Conservation (phyloP, 345 rosid species). For the Pistacia integerrima region DNA sequence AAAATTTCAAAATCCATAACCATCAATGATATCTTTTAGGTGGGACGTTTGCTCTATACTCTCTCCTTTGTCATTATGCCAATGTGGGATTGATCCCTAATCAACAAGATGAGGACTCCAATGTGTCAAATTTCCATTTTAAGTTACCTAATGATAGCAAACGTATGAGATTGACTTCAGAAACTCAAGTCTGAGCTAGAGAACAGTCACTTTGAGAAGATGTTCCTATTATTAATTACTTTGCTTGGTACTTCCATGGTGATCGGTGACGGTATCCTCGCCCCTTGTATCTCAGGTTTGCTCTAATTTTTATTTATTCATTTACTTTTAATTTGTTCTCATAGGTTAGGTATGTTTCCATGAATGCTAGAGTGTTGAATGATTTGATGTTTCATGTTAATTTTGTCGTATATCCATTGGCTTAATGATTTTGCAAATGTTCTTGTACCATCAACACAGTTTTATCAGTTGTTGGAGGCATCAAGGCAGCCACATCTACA, state of each 20-base stretch:
- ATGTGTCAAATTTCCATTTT: no score
- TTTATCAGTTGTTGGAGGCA: constrained; percentile 51
- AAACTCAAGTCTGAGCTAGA: constrained; percentile 24
- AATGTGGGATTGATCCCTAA: no score
- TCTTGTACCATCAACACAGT: constrained; percentile 25
- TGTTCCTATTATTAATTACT: constrained; percentile 36
- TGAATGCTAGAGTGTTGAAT: no score
- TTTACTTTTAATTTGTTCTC: not conserved
- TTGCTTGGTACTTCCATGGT: constrained; percentile 59
- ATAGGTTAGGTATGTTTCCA: no score
- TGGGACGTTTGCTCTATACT: no score
- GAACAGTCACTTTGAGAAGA: constrained; percentile 31
- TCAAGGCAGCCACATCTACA: constrained; percentile 33
- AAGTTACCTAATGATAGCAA: no score
- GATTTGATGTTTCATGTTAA: no score
- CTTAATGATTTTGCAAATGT: not conserved
- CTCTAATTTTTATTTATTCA: not conserved
- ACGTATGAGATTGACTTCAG: no score
- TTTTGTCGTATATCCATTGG: not conserved
- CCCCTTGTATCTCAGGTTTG: constrained; percentile 52
- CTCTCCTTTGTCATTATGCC: no score
- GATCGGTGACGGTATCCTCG: constrained; percentile 57
- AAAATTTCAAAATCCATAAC: no score
- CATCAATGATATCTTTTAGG: no score
- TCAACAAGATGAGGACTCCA: no score